Conservation (phyloP, 2,329 filamentous ascomycete genomes). For the Monosporascus cannonballus region DNA sequence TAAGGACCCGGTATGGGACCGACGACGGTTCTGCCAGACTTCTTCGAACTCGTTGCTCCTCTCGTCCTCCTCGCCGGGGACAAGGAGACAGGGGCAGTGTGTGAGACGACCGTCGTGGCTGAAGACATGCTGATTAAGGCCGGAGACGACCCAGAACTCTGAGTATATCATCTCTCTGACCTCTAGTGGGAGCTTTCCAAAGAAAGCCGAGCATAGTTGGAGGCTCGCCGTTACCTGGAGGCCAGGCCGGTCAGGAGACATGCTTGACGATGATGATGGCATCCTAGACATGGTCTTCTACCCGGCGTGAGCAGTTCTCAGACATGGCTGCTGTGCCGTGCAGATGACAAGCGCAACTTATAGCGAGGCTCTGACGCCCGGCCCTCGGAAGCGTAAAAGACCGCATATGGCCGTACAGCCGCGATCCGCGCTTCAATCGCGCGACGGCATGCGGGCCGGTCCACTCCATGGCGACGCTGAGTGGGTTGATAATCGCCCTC, state of each 20-base stretch:
- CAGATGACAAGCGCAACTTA: not conserved
- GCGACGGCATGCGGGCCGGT: not conserved
- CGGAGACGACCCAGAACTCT: constrained; percentile 15
- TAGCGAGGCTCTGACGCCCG: not conserved
- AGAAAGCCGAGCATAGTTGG: constrained; percentile 13
- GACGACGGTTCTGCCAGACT: constrained; percentile 6
- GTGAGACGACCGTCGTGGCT: constrained; percentile 3
- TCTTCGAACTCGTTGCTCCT: constrained; percentile 12
- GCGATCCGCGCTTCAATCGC: not conserved
- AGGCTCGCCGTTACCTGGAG: constrained; percentile 6
- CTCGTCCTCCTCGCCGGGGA: constrained; percentile 6
- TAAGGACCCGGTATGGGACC: constrained; percentile 5
- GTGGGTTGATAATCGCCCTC: not conserved
- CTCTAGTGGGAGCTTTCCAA: constrained; percentile 13
- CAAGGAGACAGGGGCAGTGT: constrained; percentile 15
- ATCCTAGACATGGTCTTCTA: not conserved
- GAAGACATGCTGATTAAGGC: constrained; percentile 17
- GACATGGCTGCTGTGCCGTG: not conserved
- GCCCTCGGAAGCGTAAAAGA: not conserved
- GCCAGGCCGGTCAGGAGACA: constrained; percentile 1
- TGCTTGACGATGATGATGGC: not conserved
- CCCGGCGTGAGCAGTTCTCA: not conserved
- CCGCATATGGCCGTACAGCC: not conserved
- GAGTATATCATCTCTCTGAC: constrained; percentile 18
- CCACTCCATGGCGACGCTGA: not conserved